These are phyloP conservation scores for Suillus subluteus DNA, from an alignment of 768 basidiomycete genomes.

Conservation along the genomic window DNA sequence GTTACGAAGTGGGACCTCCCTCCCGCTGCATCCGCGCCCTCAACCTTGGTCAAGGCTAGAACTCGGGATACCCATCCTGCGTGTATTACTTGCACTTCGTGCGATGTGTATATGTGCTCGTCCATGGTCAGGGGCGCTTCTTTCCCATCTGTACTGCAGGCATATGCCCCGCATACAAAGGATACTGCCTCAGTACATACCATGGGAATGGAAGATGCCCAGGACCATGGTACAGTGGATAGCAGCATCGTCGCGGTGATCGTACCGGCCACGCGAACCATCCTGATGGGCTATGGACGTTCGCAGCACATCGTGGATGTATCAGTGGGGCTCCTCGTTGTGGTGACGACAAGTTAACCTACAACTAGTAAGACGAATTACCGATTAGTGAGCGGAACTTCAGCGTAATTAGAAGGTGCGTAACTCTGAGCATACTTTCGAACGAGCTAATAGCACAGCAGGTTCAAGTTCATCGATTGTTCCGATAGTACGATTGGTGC, in stretches of 20 bases:
- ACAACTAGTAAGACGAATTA: not conserved
- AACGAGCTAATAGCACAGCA: not conserved
- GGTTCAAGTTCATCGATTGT: not conserved
- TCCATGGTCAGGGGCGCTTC: constrained; percentile 42
- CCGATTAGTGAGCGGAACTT: not conserved
- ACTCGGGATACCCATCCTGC: not conserved
- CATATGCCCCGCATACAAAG: constrained; percentile 35
- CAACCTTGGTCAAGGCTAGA: not conserved
- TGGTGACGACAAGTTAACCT: not conserved
- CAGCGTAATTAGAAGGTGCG: constrained; percentile 7
- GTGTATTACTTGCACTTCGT: constrained; percentile 4
- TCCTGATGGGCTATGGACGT: constrained; percentile 2
- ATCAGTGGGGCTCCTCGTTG: not conserved
- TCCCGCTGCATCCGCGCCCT: not conserved
- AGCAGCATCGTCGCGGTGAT: constrained; percentile 28
- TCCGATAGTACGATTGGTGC: constrained; percentile 5
- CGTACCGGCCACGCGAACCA: constrained; percentile 5
- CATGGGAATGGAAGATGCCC: constrained; percentile 61
- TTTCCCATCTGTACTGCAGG: constrained; percentile 39
- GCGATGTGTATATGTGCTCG: constrained; percentile 28
- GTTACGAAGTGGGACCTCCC: not conserved
- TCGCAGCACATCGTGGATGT: not conserved
- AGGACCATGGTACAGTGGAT: constrained; percentile 39
- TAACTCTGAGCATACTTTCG: not conserved
- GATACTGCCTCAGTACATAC: constrained; percentile 45